These are phyloP conservation scores for Schizopora paradoxa DNA, from an alignment of 1,284 basidiomycete genomes.

Conservation along the genomic window DNA sequence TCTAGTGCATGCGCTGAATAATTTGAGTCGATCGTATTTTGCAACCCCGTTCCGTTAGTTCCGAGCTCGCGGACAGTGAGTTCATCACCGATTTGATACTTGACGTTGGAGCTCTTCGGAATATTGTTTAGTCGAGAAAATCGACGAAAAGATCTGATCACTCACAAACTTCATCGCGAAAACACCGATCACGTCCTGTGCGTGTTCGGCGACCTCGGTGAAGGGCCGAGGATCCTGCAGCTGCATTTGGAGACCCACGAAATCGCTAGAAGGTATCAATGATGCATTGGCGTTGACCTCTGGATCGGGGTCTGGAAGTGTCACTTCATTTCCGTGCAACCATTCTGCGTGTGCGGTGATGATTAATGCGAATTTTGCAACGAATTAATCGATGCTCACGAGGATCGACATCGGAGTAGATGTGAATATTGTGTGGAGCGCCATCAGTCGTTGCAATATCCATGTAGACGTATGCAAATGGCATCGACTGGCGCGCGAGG, in stretches of 20 bases:
- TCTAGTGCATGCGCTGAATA: slow-evolving; percentile 31
- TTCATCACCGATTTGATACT: slow-evolving; percentile 32
- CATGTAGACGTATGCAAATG: slow-evolving; percentile 37
- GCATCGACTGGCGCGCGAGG: slow-evolving; percentile 33
- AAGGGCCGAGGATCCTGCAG: slow-evolving; percentile 24
- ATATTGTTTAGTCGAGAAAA: too few species aligned
- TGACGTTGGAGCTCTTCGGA: slow-evolving; percentile 23
- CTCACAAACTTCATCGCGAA: slow-evolving; percentile 29
- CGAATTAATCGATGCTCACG: slow-evolving; percentile 11
- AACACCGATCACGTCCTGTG: slow-evolving; percentile 33
- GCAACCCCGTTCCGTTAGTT: slow-evolving; percentile 27
- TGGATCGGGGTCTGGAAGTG: slow-evolving; percentile 23
- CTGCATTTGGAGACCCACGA: slow-evolving; percentile 27
- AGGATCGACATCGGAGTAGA: slow-evolving; percentile 34
- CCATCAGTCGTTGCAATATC: slow-evolving; percentile 33
- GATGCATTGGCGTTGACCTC: slow-evolving; percentile 27
- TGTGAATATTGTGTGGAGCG: slow-evolving; percentile 29
- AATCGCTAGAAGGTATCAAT: too few species aligned
- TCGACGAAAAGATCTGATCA: too few species aligned
- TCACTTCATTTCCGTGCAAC: slow-evolving; percentile 33
- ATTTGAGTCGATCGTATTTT: slow-evolving; percentile 29
- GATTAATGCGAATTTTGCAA: not conserved
- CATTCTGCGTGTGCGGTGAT: slow-evolving; percentile 24
- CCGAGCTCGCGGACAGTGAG: slow-evolving; percentile 27
- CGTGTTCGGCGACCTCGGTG: slow-evolving; percentile 28